Conservation (phyloP, 75 land plant species). For the Cryptomeria japonica region DNA sequence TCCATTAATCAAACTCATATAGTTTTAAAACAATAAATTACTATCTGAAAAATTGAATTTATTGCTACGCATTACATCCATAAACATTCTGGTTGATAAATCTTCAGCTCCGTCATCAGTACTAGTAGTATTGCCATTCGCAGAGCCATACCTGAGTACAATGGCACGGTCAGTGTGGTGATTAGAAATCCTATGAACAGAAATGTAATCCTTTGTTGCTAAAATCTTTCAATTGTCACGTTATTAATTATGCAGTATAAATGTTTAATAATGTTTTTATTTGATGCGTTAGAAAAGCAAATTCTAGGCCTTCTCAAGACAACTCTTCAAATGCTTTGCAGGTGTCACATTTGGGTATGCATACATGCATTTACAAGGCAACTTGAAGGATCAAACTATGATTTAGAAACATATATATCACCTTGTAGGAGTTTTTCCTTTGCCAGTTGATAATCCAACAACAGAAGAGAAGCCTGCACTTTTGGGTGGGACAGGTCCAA, state of each 20-base stretch:
- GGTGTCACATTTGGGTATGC: not conserved
- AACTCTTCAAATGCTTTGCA: not conserved
- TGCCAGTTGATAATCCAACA: not conserved
- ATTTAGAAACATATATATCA: not conserved
- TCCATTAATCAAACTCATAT: constrained; percentile 1
- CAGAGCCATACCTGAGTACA: constrained; percentile 7
- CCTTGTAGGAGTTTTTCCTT: constrained; percentile 6
- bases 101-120: not conserved
- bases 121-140: not conserved
- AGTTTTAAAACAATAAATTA: not conserved
- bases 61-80: not conserved
- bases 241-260: no score
- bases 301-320: not conserved
- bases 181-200: not conserved
- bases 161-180: not conserved
- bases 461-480: constrained; percentile 47
- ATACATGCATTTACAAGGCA: not conserved
- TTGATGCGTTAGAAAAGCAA: not conserved
- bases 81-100: not conserved
- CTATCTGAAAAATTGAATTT: not conserved
- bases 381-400: not conserved
- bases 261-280: not conserved
- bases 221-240: no score
- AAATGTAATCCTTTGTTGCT: not conserved
- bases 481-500: constrained; percentile 52